These are phyloP conservation scores for Sanghuangporus weigelae DNA, from an alignment of 1,284 basidiomycete genomes.

Conservation along the genomic window DNA sequence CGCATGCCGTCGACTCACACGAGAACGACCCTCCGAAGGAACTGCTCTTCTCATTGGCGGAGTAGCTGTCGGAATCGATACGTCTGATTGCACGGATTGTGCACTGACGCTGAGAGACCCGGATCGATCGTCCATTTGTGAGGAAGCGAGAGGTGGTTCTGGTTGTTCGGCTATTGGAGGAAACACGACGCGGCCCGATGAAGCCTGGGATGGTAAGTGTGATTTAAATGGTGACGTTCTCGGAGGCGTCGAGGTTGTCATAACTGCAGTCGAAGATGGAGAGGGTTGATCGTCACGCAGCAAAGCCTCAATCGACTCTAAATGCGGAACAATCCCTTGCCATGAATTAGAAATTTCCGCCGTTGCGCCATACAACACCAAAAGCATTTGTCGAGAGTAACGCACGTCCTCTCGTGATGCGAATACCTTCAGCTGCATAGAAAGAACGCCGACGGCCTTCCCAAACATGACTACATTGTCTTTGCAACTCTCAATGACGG, in stretches of 20 bases:
- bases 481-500: conserved; percentile 78
- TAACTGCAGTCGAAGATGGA: conserved; percentile 16
- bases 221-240: conserved; percentile 11
- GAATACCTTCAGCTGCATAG: conserved; percentile 77
- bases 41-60: conserved; percentile 9
- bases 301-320: conserved; percentile 66
- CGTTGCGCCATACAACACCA: conserved; percentile 87
- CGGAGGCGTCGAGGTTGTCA: conserved; percentile 6
- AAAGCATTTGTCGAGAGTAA: conserved; percentile 82
- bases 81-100: conserved; percentile 27
- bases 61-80: conserved; percentile 22
- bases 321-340: conserved; percentile 71
- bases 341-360: conserved; percentile 88
- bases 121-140: conserved; percentile 1
- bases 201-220: conserved; percentile 3
- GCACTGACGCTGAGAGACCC: neutral
- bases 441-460: conserved; percentile 81
- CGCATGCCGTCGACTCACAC: conserved; percentile 74
- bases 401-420: conserved; percentile 77
- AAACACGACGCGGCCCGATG: conserved; percentile 11
- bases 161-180: conserved; percentile 19
- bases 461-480: conserved; percentile 85
- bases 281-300: conserved; percentile 41
- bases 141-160: conserved; percentile 10
- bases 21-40: conserved; percentile 23